These are phyloP conservation scores for Rhizopogon vulgaris DNA, from an alignment of 768 basidiomycete species.

Conservation along the genomic window DNA sequence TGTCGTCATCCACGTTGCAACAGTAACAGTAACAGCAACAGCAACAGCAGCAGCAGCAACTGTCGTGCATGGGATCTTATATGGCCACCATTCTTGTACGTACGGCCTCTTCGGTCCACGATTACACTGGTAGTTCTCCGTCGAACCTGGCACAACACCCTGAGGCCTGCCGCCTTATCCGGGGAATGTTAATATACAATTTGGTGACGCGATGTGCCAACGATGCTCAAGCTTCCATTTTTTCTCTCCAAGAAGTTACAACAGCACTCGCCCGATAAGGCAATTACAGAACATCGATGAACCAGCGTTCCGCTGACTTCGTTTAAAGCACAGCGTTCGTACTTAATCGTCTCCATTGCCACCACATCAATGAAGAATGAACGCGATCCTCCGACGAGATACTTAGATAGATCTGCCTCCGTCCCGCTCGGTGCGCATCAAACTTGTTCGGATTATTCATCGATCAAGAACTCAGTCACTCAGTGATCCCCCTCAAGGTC, in stretches of 20 bases:
- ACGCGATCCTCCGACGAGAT: conserved; percentile 14
- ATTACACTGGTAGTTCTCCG: conserved; percentile 8
- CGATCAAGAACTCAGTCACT: neutral
- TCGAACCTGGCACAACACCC: conserved; percentile 8
- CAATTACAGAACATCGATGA: conserved; percentile 4
- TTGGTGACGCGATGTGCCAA: conserved; percentile 13
- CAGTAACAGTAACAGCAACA: neutral
- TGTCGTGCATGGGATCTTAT: neutral
- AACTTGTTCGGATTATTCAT: conserved; percentile 5
- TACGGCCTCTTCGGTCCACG: neutral
- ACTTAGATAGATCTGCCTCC: conserved; percentile 9
- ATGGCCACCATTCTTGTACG: neutral
- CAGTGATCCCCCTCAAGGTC: neutral
- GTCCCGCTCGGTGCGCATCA: conserved; percentile 18
- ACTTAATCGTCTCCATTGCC: conserved; percentile 10
- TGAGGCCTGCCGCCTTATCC: conserved; percentile 12
- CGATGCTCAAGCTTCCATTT: conserved; percentile 20
- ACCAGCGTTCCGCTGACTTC: conserved; percentile 13
- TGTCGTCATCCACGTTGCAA: neutral
- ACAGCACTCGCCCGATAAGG: conserved; percentile 8
- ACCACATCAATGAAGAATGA: conserved; percentile 11
- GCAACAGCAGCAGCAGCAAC: too few relatives aligned
- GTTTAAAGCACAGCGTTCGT: conserved; percentile 11
- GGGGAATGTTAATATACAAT: conserved; percentile 11
- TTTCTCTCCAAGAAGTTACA: conserved; percentile 19